Base-by-base conservation (phyloP, 1,284 basidiomycete species). In the Trametes polyzona region DNA sequence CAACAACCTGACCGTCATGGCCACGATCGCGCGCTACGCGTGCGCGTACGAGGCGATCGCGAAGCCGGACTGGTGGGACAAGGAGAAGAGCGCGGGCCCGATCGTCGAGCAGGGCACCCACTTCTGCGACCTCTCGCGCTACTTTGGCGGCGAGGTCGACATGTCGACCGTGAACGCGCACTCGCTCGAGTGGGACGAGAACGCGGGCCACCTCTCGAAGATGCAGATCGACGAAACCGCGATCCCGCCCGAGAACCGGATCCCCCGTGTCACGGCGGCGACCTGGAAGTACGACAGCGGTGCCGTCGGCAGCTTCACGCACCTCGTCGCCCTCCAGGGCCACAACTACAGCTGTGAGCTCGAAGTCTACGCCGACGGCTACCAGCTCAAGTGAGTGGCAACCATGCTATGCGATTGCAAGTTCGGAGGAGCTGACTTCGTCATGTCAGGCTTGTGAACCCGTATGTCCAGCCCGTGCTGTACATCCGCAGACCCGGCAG, bases 11-110 rank as follows among this genome's bases (percentile, higher is more conserved):
- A 92, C 90, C n/a, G 95, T 99, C 57, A 98, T 99, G 96, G 85
- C 92, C 49, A 98, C 96, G 52, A 90, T 96, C 65, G 96, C 95
- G 9, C 91, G 96, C 62, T 98, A 98, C 76, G 93, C 95, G 35
- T 93, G 91, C 73, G 96, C 96, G 21, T 98, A 97, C 71, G 87
- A 94, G 74, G 79, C 86, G 21, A 95, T 96, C 64, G 87, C 87
- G 46, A 97, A 97, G 77, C 87, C 86, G 4, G 93, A 95, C 67
- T 97, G 97, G 96, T 99, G 97, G 97, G 90, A 96, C 83, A 98
- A 98, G 78, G 84, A 89, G 23, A 92, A 85, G 77, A 92, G 89
- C 68, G 87, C 83, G 48, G 96, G 96, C 33, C 96, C 96, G 12
- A 87, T 99, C 69, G 84, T 99, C 60, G 97, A 98, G 76, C 96